Evolutionary conservation across 441 rosid genomes (phyloP).

Genomic region (Cnidoscolus chayamansa): DNA sequence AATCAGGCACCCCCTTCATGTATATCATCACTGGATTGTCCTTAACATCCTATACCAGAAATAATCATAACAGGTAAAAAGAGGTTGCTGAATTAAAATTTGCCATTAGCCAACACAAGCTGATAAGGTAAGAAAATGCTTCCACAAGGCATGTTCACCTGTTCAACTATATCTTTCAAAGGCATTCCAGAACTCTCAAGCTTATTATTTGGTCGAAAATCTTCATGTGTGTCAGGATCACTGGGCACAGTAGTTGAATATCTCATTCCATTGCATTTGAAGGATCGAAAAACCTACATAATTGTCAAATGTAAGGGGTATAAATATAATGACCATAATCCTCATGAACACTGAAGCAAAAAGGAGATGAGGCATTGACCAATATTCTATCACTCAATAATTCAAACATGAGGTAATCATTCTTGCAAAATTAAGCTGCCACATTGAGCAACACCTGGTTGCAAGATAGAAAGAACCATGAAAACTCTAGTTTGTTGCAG

Average conservation of each 20-base stretch:
- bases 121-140: slow-evolving; percentile 1
- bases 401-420: neutral
- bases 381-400: neutral
- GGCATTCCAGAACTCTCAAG: slow-evolving; percentile 44
- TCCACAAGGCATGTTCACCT: slow-evolving; percentile 33
- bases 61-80: slow-evolving; percentile 21
- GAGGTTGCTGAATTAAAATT: neutral
- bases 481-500: neutral
- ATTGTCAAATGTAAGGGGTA: slow-evolving; percentile 16
- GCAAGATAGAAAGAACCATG: neutral
- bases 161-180: slow-evolving; percentile 66
- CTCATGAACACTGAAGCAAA: neutral
- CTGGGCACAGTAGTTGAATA: slow-evolving; percentile 50
- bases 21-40: slow-evolving; percentile 88
- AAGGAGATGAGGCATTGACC: neutral
- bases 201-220: slow-evolving; percentile 71
- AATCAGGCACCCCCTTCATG: slow-evolving; percentile 92
- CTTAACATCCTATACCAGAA: slow-evolving; percentile 73
- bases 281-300: slow-evolving; percentile 45
- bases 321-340: neutral
- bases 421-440: neutral
- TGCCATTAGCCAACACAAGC: slow-evolving; percentile 1
- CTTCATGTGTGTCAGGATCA: slow-evolving; percentile 82
- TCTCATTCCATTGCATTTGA: slow-evolving; percentile 40
- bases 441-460: neutral